Conservation (phyloP, 305 asterid species). For the Solanum chacoense region DNA sequence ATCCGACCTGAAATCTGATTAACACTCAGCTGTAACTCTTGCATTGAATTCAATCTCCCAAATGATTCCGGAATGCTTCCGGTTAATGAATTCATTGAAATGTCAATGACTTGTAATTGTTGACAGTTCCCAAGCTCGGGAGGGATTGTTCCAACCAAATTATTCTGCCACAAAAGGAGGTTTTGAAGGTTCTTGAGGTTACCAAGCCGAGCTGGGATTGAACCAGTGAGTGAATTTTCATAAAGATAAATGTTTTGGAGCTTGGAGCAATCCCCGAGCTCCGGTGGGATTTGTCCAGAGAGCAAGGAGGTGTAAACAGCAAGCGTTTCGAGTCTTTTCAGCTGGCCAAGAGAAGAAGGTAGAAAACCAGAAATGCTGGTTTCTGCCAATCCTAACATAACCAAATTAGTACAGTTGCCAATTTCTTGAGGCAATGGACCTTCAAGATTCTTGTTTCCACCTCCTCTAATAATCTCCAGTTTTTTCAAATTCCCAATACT, state of each 20-base stretch:
- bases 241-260: constrained; percentile 50
- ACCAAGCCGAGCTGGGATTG: constrained; percentile 53
- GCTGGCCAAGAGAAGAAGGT: constrained; percentile 50
- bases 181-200: constrained; percentile 37
- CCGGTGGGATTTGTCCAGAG: constrained; percentile 80
- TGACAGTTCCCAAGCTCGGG: constrained; percentile 56
- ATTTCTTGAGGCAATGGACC: constrained; percentile 66
- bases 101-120: constrained; percentile 42
- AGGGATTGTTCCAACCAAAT: constrained; percentile 56
- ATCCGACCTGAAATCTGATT: constrained; percentile 71
- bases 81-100: constrained; percentile 60
- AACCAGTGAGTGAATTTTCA: constrained; percentile 67
- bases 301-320: constrained; percentile 67
- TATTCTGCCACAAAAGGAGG: constrained; percentile 73
- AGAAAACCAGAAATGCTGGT: constrained; percentile 80
- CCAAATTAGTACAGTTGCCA: constrained; percentile 59
- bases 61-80: constrained; percentile 59
- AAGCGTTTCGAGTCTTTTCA: constrained; percentile 50
- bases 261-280: constrained; percentile 53
- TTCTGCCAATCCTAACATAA: constrained; percentile 67
- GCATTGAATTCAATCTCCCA: constrained; percentile 38
- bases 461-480: constrained; percentile 62
- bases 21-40: constrained; percentile 70
- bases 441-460: constrained; percentile 71
- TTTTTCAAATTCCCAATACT: constrained; percentile 49